Percentiles rank a stretch among this genome's conserved stretches.
phyloP scores from a whole-genome alignment of 2,329 filamentous ascomycete species.

The Cercospora nicotianae region DNA sequence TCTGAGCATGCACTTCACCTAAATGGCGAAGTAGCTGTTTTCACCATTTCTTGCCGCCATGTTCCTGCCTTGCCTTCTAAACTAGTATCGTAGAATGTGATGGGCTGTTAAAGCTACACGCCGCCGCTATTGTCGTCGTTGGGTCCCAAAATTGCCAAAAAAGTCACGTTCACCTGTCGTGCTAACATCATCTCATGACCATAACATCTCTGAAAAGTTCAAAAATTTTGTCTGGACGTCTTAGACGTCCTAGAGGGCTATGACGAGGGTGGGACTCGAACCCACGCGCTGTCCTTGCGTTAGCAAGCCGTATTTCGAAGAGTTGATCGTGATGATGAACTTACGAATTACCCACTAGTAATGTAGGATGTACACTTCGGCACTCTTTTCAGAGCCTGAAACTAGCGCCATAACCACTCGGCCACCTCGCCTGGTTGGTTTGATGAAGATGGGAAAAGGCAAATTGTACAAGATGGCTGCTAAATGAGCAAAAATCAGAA shows the following conservation, averaged over 20 bases:
- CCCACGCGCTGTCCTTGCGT: constrained; percentile 27
- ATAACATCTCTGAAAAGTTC: not conserved
- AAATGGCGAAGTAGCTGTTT: not conserved
- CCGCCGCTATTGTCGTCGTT: not conserved
- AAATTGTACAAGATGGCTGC: not conserved
- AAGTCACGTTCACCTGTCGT: not conserved
- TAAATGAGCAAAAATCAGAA: not conserved
- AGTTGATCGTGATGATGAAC: not conserved
- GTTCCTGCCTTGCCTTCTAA: not conserved
- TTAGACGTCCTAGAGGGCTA: not conserved
- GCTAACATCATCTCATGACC: not conserved
- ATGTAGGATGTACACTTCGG: constrained; percentile 18
- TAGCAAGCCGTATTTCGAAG: not conserved
- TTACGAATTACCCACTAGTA: constrained; percentile 30
- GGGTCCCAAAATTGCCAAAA: not conserved
- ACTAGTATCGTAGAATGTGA: not conserved
- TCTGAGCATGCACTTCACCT: not conserved
- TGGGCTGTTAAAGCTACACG: not conserved
- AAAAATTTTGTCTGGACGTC: not conserved
- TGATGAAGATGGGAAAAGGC: not conserved
- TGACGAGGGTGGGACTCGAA: constrained; percentile 34
- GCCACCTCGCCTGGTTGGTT: constrained; percentile 22
- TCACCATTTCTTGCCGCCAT: not conserved
- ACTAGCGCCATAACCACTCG: constrained; percentile 32
- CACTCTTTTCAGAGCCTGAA: constrained; percentile 27